Conservation (phyloP, 345 rosid species). For the Gossypium mustelinum region DNA sequence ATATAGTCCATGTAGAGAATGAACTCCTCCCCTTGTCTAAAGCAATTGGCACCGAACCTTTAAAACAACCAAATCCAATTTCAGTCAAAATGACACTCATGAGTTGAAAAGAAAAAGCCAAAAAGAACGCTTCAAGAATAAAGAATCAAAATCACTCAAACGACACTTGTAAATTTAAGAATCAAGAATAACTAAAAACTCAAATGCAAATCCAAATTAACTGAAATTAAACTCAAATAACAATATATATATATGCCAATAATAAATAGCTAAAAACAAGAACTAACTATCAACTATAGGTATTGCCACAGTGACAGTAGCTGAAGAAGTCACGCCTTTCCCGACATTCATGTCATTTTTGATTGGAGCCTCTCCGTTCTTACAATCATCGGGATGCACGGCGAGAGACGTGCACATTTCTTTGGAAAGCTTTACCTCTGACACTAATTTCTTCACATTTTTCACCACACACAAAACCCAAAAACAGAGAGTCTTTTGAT, state of each 20-base stretch:
- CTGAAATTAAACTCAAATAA: not conserved
- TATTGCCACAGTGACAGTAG: too few species aligned
- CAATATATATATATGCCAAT: not conserved
- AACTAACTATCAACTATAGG: too few species aligned
- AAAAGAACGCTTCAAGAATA: constrained; percentile 1
- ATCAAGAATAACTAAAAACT: not conserved
- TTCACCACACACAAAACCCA: not conserved
- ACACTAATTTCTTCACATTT: too few species aligned
- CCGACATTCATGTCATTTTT: constrained; percentile 10
- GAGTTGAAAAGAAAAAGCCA: too few species aligned
- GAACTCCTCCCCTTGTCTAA: too few species aligned
- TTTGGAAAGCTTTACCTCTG: too few species aligned
- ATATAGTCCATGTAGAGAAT: too few species aligned
- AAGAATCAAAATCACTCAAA: not conserved
- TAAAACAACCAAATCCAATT: too few species aligned
- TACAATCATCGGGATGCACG: constrained; percentile 50
- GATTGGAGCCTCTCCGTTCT: constrained; percentile 35
- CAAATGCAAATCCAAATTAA: not conserved
- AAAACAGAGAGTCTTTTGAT: too few species aligned
- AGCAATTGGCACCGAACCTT: too few species aligned
- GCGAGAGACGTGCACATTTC: not conserved
- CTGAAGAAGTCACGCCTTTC: too few species aligned
- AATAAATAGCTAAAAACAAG: not conserved
- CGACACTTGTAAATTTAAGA: not conserved
- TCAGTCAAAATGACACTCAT: too few species aligned